Evolutionary conservation across 2,329 filamentous ascomycete species (phyloP).

Genomic region (Paramyrothecium roridum): DNA sequence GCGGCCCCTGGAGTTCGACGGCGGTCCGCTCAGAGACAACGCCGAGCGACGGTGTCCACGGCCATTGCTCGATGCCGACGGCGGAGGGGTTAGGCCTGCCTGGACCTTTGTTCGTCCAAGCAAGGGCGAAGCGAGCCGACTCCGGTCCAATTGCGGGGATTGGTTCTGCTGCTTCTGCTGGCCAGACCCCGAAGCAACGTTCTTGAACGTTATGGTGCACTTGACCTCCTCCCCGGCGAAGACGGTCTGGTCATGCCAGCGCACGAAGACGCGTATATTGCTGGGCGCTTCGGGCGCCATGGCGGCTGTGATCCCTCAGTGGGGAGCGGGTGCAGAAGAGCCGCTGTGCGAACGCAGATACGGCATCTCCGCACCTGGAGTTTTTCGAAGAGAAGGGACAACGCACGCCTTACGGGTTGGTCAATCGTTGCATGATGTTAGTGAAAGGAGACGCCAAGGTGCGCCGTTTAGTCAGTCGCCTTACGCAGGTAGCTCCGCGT

Average conservation of each 20-base stretch:
- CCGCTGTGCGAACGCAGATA: constrained; percentile 19
- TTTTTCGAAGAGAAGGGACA: constrained; percentile 6
- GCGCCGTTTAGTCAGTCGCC: neutral
- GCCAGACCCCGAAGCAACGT: constrained; percentile 55
- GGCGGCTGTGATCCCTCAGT: constrained; percentile 27
- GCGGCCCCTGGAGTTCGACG: constrained; percentile 39
- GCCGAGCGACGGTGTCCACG: constrained; percentile 63
- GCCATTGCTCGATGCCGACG: constrained; percentile 29
- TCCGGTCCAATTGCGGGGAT: constrained; percentile 22
- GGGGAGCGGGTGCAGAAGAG: constrained; percentile 21
- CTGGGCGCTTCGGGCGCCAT: constrained; percentile 48
- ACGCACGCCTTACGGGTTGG: neutral
- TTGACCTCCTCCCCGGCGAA: constrained; percentile 96
- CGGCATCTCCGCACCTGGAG: constrained; percentile 24
- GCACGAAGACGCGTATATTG: constrained; percentile 93
- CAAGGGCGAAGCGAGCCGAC: constrained; percentile 40
- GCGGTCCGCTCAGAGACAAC: constrained; percentile 59
- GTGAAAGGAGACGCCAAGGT: constrained; percentile 1
- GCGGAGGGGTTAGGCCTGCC: constrained; percentile 42
- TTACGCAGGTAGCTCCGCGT: neutral
- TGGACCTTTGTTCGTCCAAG: constrained; percentile 37
- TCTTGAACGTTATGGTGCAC: constrained; percentile 95
- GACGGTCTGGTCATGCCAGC: constrained; percentile 90
- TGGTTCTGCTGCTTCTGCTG: constrained; percentile 23
- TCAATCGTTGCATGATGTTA: constrained; percentile 4